These are phyloP conservation scores for Citrus australasica DNA, from an alignment of 345 rosid genomes.

Conservation along the genomic window DNA sequence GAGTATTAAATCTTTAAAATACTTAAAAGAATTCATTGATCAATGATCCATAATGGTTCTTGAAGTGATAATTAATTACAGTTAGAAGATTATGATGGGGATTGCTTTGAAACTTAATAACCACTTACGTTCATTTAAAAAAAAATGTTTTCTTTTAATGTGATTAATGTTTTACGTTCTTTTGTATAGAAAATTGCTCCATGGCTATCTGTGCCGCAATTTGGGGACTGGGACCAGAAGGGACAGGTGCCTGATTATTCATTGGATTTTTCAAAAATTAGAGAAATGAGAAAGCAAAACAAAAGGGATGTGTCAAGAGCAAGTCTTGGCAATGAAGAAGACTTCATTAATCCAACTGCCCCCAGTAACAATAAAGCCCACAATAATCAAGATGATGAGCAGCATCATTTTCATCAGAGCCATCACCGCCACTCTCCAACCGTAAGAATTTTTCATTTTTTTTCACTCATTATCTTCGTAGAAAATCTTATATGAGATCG, in stretches of 20 bases:
- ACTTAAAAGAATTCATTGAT: not conserved
- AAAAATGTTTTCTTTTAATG: not conserved
- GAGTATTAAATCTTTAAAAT: not conserved
- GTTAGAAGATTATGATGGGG: not conserved
- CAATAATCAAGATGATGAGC: slow-evolving; percentile 12
- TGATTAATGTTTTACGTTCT: not conserved
- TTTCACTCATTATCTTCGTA: not conserved
- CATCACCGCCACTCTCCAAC: slow-evolving; percentile 56
- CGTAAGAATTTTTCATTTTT: slow-evolving; percentile 34
- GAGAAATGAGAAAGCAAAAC: slow-evolving; percentile 95
- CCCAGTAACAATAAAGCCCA: slow-evolving; percentile 31
- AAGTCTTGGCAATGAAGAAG: slow-evolving; percentile 93
- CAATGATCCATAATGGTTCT: not conserved
- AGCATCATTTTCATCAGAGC: slow-evolving; percentile 32
- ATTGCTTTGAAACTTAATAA: not conserved
- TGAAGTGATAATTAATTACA: not conserved
- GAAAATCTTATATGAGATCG: not conserved
- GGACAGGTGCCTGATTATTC: slow-evolving; percentile 92
- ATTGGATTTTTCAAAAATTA: slow-evolving; percentile 79
- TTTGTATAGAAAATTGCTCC: slow-evolving; percentile 56
- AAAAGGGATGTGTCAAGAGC: slow-evolving; percentile 87
- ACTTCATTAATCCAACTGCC: slow-evolving; percentile 58
- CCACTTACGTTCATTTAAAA: not conserved
- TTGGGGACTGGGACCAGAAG: slow-evolving; percentile 97
- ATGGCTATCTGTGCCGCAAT: slow-evolving; percentile 95